Base-by-base conservation (phyloP, 1,284 basidiomycete species). In the Rhodofomes roseus region DNA sequence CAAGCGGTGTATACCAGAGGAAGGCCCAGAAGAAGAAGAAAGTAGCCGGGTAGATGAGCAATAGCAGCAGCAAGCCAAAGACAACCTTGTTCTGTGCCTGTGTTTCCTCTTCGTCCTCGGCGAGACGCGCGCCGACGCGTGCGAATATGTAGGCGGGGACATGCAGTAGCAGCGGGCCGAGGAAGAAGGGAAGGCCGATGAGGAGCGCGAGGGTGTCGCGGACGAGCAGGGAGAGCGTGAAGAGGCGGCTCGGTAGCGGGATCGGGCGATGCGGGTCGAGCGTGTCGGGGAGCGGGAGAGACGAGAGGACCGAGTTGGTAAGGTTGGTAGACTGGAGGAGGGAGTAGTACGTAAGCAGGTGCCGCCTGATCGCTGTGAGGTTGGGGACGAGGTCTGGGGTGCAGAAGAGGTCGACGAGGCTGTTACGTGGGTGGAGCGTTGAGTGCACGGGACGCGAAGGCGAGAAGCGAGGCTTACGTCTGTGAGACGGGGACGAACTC, bases 81-180 rank as follows among this genome's bases (percentile, higher is more conserved):
- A 91, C 86, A 44, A 96, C 85, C 77, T 97, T 96, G 77, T 90
- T 95, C 77, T 96, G 93, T 39, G 94, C 95, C 74, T 93, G 91
- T 4, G 92, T 90, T 73, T 96, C 95, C 70, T 93, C 91, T 73
- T 98, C 95, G 65, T 95, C 86, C 69, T 93, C 85, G 20, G 83
- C 90, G 37, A 95, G 76, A 46, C 81, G 77, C 4, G 89, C 91
- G 51, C 91, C 93, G 52, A 89, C 69, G 31, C 86, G 79, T 14
- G 86, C 89, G 77, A 95, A 86, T 60, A 87, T 73, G 73, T 97
- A 97, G 50, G 92, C 85, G 0, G 95, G 95, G 27, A 86, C 68
- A 71, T 97, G 92, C 53, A 95, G 79, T 55, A 95, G 68, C 44
- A 96, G 79, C 1, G 95, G 95, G 53, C 95, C 74, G 58, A 92